Conservation (phyloP, 2,329 filamentous ascomycete genomes). For the Stromatinia cepivora region DNA sequence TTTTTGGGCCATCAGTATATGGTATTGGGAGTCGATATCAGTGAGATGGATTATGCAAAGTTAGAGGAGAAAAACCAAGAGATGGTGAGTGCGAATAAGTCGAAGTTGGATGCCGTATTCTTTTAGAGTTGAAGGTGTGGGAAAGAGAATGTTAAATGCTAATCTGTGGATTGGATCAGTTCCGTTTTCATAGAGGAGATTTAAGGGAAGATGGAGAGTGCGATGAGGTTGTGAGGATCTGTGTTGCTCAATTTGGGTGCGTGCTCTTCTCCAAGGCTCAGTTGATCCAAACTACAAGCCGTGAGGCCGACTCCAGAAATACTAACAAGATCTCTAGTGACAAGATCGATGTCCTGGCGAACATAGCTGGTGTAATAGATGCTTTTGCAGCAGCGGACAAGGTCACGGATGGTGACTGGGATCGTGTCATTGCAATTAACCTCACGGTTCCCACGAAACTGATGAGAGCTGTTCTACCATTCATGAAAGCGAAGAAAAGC, state of each 20-base stretch:
- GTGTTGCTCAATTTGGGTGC: constrained; percentile 38
- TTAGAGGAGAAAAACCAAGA: constrained; percentile 28
- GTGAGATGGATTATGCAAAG: constrained; percentile 40
- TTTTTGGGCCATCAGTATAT: constrained; percentile 40
- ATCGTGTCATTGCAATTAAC: constrained; percentile 46
- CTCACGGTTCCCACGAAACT: constrained; percentile 47
- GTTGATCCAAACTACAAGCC: not conserved
- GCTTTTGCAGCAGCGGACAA: constrained; percentile 45
- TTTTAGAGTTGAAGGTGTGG: not conserved
- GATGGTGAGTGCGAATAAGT: not conserved
- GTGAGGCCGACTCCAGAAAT: not conserved
- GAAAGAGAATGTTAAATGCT: not conserved
- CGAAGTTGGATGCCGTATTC: not conserved
- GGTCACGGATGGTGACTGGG: constrained; percentile 45
- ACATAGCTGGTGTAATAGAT: constrained; percentile 49
- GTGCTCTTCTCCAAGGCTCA: not conserved
- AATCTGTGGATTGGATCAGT: constrained; percentile 21
- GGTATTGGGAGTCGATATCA: constrained; percentile 41
- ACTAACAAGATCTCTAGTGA: constrained; percentile 25
- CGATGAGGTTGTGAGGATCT: constrained; percentile 42
- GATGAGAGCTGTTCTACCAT: constrained; percentile 47
- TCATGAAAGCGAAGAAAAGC: constrained; percentile 44
- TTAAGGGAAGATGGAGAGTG: constrained; percentile 38
- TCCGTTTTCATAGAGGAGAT: constrained; percentile 43
- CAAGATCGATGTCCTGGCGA: constrained; percentile 47